Base-by-base conservation (phyloP, 2,329 filamentous ascomycete species). In the Leptographium radiaticola region DNA sequence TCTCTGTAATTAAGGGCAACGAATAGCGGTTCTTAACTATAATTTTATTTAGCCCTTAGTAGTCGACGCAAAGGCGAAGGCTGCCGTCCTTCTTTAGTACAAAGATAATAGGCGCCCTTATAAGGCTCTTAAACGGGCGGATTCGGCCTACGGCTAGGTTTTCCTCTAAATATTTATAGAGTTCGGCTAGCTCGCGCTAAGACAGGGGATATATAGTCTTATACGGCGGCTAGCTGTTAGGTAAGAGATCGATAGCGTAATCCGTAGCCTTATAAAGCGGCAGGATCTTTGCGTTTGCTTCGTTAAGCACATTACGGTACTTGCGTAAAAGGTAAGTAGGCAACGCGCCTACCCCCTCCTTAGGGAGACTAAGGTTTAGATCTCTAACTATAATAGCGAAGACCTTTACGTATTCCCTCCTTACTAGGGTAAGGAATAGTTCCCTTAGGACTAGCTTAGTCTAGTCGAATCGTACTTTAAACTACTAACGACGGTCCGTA, bases 31-130 rank as follows among this genome's bases (percentile, higher is more conserved):
- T 50, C 13, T 50, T 50, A 30, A 40, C 20, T 15, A 9, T 42
- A 13, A 40, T 36, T 10, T 49, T 49, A 33, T 49, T 53, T 18
- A 50, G 25, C 1, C 34, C 18, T 10, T 30, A 16, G 30, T 50
- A 50, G 38, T 50, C 33, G 33, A 46, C 31, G 13, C 33, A 46
- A 4, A 46, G 12, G 4, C 12, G 16, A 6, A 46, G 25, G 18
- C 13, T 46, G 13, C 16, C 31, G 31, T 46, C 10, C 16, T 16
- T 54, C 36, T 53, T 55, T 52, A 39, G 36, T 47, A 54, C 18
- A 39, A 56, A 52, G 4, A 59, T 31, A 16, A 55, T 50, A 52
- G 18, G 36, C 43, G 52, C n/a, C 44, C 20, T 10, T 31, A 39
- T n/a, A 55, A 25, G 42, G 30, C 34, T 45, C 52, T 49, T 16